Base-by-base conservation (phyloP, 805 yeast species). In the Ogataea haglerorum region DNA sequence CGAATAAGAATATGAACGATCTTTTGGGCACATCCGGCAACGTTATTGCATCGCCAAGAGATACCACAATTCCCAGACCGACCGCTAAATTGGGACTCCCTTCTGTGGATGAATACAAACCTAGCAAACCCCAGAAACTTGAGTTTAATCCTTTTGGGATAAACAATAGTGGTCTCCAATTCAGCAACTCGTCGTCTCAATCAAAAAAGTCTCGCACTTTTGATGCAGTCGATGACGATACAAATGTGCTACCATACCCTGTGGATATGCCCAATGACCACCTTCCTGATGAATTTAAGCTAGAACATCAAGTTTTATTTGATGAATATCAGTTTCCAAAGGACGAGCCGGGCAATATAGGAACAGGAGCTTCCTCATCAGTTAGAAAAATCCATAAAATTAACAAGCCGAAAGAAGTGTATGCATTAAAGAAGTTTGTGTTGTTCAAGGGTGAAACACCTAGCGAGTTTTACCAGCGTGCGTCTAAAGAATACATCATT, bases 331-430 rank as follows among this genome's bases (percentile, higher is more conserved):
- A 70, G 37, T 58, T 76, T 16, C 67, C 65, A 9, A 58, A 60
- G 38, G 64, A 65, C 18, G 75, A 73, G 34, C 67, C 67, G 17
- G 71, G 72, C 39, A 74, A 71, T 34, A 58, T 85, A 41, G 95
- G 93, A 8, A 73, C 74, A 38, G 95, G 95, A 38, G 91, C 91
- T 2, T 77, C 86, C 6, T 76, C 87, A 3, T 79, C 78, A 32
- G 93, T 85, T 18, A 68, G 81, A 40, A 74, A 73, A 45, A 64
- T 76, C 17, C 64, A 66, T 40, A 66, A 65, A 23, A 59, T 62
- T 21, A 52, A 53, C 17, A 56, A 59, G 28, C 60, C 66, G 21
- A 73, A 73, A 43, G 75, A 74, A 42, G 55, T 73, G n/a, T 85
- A 69, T 60, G 93, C 93, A 0, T 68, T 85, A 54, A 85, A 85